Conservation (phyloP, 345 rosid species). For the Anastatica hierochuntica region DNA sequence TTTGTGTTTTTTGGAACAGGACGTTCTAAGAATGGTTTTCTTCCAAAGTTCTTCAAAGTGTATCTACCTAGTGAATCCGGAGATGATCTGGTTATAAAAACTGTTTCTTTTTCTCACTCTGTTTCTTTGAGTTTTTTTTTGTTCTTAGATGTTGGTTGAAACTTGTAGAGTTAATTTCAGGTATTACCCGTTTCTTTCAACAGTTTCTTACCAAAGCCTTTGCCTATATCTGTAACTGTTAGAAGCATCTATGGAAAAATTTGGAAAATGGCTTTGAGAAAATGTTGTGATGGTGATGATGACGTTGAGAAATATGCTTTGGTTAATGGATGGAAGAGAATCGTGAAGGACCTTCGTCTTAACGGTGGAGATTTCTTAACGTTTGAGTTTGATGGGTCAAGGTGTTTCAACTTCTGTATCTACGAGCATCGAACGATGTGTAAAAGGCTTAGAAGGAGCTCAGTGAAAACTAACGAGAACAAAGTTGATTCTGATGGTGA, state of each 20-base stretch:
- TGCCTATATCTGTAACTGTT: background rate
- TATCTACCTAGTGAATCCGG: background rate
- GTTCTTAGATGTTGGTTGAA: background rate
- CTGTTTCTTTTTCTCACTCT: background rate
- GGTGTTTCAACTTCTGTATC: background rate
- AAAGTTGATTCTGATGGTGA: background rate
- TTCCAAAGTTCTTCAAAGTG: slow-evolving; percentile 4
- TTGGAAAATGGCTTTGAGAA: background rate
- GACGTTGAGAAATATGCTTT: background rate
- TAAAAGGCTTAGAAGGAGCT: background rate
- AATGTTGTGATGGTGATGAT: background rate
- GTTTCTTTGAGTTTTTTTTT: background rate
- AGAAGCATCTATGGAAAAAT: background rate
- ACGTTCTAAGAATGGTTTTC: background rate
- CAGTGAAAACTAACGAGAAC: background rate
- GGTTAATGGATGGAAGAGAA: slow-evolving; percentile 15
- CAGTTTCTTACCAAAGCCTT: background rate
- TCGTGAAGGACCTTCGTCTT: background rate
- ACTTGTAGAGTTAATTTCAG: background rate
- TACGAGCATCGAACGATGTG: background rate
- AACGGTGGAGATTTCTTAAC: background rate
- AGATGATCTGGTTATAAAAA: slow-evolving; percentile 5
- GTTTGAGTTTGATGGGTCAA: slow-evolving; percentile 11
- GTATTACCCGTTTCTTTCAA: background rate
- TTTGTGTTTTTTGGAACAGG: background rate